Base-by-base conservation (phyloP, 192 early-diverging fungal species). In the Backusella circina region DNA sequence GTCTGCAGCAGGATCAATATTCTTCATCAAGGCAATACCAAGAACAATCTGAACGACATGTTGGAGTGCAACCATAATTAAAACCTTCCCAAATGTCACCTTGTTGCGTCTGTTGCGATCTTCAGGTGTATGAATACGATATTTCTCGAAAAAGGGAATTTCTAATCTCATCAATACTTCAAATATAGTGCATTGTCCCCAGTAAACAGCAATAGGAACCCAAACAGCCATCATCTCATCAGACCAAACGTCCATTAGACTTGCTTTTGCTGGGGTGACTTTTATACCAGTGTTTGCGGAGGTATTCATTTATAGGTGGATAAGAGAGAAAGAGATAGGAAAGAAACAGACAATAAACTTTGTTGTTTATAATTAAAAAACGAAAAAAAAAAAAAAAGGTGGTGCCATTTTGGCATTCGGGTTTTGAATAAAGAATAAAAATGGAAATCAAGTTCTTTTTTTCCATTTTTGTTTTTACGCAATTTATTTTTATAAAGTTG, bases 101-200 rank as follows among this genome's bases (percentile, higher is more conserved):
- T 89, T 88, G 76, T 94, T 94, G 15, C 80, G 79, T 33, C 71
- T 86, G 69, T 69, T 13, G n/a, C 72, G 54, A 67, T 85, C 82
- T 57, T 84, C 78, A 71, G 88, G 79, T 79, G 85, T 70, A 76
- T 92, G 80, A 77, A 94, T 88, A 37, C 91, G 84, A 77, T 93
- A 92, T 76, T 91, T 84, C 75, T 94, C 93, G 50, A 93, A 82
- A 67, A 86, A 86, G 8, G 90, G 86, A 47, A 90, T 77, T 67
- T 91, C 82, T 21, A 83, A 47, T 35, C 77, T 72, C 23, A 90
- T 90, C 39, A 93, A 82, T 39, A 88, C 68, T 82, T 89, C 90
- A 65, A 90, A 90, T 47, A 90, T 68, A 26, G 88, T 77, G 0
- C 88, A 93, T 74, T 92, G 91, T 12, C 80, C 61, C 91, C 91